Percentiles rank a stretch among this genome's conserved stretches.
phyloP scores from a whole-genome alignment of 768 basidiomycete genomes.

The Leucocoprinus sp. region DNA sequence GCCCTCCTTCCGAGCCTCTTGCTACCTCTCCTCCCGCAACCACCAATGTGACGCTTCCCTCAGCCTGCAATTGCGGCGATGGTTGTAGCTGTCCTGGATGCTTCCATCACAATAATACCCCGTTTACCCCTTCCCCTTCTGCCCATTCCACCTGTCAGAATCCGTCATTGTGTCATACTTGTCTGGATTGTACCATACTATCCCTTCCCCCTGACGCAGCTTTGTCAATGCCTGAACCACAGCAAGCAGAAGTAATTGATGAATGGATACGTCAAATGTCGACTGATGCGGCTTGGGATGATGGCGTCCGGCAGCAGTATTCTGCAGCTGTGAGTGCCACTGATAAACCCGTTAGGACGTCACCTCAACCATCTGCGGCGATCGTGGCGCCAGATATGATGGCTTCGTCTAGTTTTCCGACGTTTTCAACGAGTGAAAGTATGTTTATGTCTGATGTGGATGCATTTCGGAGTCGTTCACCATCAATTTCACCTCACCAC shows the following conservation, averaged over 20 bases:
- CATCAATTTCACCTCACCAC: conserved; percentile 25
- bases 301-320: background rate
- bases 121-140: conserved; percentile 23
- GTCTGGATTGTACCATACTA: conserved; percentile 58
- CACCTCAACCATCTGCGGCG: background rate
- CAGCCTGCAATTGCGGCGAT: conserved; percentile 55
- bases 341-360: conserved; percentile 2
- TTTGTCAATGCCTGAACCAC: conserved; percentile 34
- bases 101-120: conserved; percentile 39
- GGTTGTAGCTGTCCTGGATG: conserved; percentile 61
- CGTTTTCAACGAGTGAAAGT: background rate
- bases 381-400: background rate
- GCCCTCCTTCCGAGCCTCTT: conserved; percentile 13
- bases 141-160: conserved; percentile 30
- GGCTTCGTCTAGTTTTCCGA: conserved; percentile 1
- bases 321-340: conserved; percentile 5
- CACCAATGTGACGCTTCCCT: conserved; percentile 26
- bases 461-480: conserved; percentile 21
- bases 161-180: conserved; percentile 33
- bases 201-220: conserved; percentile 35
- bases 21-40: conserved; percentile 1
- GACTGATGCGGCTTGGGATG: background rate
- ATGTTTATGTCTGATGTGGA: conserved; percentile 10
- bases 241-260: conserved; percentile 41
- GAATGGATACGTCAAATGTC: conserved; percentile 50